These are phyloP conservation scores for Echites panduratus DNA, from an alignment of 257 asterid genomes.

Conservation along the genomic window DNA sequence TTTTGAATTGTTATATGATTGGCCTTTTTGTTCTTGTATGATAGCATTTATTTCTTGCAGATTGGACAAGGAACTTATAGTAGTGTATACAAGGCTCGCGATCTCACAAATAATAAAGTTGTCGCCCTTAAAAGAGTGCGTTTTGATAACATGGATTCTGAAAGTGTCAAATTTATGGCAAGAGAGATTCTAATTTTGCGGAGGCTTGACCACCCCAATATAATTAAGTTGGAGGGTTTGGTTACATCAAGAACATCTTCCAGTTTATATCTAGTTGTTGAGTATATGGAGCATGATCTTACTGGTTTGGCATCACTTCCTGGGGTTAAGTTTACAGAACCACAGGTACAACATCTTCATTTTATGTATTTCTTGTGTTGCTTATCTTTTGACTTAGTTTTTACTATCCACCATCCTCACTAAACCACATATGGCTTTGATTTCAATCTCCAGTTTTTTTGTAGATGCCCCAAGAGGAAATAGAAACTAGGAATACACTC, in stretches of 20 bases:
- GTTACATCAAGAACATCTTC: constrained; percentile 66
- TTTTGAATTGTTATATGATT: constrained; percentile 17
- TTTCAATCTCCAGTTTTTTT: background rate
- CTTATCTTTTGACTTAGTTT: background rate
- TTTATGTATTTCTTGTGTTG: background rate
- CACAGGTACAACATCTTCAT: constrained; percentile 47
- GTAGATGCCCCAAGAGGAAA: background rate
- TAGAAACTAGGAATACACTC: background rate
- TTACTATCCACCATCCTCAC: background rate
- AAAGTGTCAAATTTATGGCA: constrained; percentile 92
- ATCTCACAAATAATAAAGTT: constrained; percentile 42
- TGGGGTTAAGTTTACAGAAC: constrained; percentile 67
- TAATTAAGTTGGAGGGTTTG: constrained; percentile 80
- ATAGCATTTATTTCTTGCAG: constrained; percentile 54
- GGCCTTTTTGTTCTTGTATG: constrained; percentile 33
- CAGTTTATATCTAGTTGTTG: constrained; percentile 79
- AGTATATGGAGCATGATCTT: constrained; percentile 94
- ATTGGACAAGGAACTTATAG: constrained; percentile 98
- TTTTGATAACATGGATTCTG: constrained; percentile 80
- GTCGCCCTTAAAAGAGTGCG: constrained; percentile 91
- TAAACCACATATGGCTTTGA: background rate
- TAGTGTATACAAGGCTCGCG: constrained; percentile 81
- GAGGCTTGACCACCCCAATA: constrained; percentile 83
- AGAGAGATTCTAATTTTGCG: constrained; percentile 85
- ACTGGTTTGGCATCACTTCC: constrained; percentile 85